Evolutionary conservation across 148 eudicot species (phyloP), one percentile per base, ranked within the genome.

Genomic region (Euryodendron excelsum): DNA sequence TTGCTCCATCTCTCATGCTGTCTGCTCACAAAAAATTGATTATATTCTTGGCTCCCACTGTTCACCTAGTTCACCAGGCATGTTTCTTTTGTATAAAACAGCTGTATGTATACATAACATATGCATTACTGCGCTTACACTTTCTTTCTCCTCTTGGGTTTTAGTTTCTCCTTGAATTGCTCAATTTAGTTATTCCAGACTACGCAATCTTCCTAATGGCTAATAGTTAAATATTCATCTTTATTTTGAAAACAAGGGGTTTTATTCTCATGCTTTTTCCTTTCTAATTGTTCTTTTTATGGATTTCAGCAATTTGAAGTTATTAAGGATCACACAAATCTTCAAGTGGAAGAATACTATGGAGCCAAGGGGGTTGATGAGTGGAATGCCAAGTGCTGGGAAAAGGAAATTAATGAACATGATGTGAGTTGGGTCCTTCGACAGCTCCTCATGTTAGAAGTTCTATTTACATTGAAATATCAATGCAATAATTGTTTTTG

Each of bases 21-120:
- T 53, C 72, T 47, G 66, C 47, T 69, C 63, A 74, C 0, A 83
- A 82, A 78, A 87, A 79, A 76, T 31, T 87, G 77, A 84, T 90
- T 14, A 37, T 85, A 10, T 88, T 90, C 81, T 82, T 90, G 84
- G 90, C 87, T 62, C 91, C 91, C 25, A 85, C 93, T 48, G 91
- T 85, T 79, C 85, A 81, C 37, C 90, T 90, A 73, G 90, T 90
- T 69, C 88, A 85, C 47, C 91, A 90, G 91, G 93, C 72, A 80
- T 47, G 62, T 74, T 55, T 1, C 5, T 20, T 53, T 53, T 17
- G 14, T 48, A 6, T 48, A 1, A 48, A 48, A 1, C 52, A 48
- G 8, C 52, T 48, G 13, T 12, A 48, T 48, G 1, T 48, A 12
- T 5, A 13, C 10, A 12, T 48, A 7, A 6, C 10, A 48, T 48